Conservation (phyloP, 768 basidiomycete species). For the Mrakia gelida region DNA sequence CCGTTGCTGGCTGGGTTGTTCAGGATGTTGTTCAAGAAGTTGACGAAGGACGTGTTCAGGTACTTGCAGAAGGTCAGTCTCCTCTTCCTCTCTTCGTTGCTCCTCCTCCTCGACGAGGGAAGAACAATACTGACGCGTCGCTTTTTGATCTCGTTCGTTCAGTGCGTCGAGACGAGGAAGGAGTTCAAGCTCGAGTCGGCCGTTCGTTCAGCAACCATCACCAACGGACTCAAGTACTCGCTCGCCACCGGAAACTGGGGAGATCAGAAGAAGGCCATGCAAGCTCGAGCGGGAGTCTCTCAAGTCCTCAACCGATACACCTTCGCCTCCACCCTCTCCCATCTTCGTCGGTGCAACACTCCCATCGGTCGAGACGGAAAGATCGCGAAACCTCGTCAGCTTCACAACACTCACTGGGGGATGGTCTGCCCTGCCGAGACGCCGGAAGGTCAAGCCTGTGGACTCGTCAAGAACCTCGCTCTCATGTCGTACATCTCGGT, state of each 20-base stretch:
- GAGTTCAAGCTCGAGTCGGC: constrained; percentile 87
- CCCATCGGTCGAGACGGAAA: constrained; percentile 97
- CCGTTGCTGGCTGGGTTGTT: constrained; percentile 94
- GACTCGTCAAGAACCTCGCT: constrained; percentile 95
- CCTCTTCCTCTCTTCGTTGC: neutral
- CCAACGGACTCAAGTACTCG: constrained; percentile 96
- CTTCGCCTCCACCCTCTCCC: constrained; percentile 95
- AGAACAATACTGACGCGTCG: neutral
- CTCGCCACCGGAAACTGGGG: constrained; percentile 99
- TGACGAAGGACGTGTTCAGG: constrained; percentile 94
- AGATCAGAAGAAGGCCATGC: constrained; percentile 97
- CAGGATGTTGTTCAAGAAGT: constrained; percentile 92
- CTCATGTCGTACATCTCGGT: constrained; percentile 98
- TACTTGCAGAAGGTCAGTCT: constrained; percentile 82
- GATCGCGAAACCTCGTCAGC: constrained; percentile 96
- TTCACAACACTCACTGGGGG: constrained; percentile 99
- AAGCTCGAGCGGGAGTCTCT: constrained; percentile 95
- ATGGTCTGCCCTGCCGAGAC: constrained; percentile 99
- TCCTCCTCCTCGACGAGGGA: neutral
- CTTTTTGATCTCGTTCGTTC: constrained; percentile 29
- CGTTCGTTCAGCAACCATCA: constrained; percentile 94
- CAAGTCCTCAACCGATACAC: constrained; percentile 98
- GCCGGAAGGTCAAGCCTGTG: constrained; percentile 98
- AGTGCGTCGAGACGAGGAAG: constrained; percentile 96
- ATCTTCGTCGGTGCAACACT: constrained; percentile 95